These are phyloP conservation scores for Hysterium pulicare DNA, from an alignment of 2,329 filamentous ascomycete genomes.

Conservation along the genomic window DNA sequence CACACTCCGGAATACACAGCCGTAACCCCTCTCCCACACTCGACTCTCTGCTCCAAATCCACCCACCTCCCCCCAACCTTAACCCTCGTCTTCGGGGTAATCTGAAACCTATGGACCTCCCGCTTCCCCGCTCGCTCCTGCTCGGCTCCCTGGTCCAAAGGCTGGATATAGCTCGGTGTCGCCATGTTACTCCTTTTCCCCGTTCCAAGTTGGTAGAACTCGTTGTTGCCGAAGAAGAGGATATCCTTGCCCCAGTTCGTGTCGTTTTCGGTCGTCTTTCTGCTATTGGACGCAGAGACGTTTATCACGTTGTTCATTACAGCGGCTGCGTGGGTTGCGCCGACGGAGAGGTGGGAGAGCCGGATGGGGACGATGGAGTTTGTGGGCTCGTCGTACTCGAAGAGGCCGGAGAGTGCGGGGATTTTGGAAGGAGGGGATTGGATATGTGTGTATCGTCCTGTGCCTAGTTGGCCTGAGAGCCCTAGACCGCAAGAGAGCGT, in stretches of 20 bases:
- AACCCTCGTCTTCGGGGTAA: conserved; percentile 72
- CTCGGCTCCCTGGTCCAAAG: conserved; percentile 65
- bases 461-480: conserved; percentile 78
- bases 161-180: conserved; percentile 73
- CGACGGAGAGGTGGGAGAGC: conserved; percentile 68
- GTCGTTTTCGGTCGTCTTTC: conserved; percentile 55
- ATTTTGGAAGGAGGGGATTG: conserved; percentile 76
- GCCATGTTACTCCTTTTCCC: conserved; percentile 80
- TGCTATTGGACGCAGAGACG: conserved; percentile 49
- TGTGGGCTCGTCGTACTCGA: conserved; percentile 77
- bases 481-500: conserved; percentile 86
- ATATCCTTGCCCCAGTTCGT: conserved; percentile 87
- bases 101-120: conserved; percentile 72
- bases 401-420: conserved; percentile 76
- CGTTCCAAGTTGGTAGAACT: conserved; percentile 88
- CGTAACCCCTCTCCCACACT: conserved; percentile 79
- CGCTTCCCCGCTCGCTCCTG: conserved; percentile 35
- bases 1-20: conserved; percentile 72
- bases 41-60: conserved; percentile 78
- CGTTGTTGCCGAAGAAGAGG: conserved; percentile 92
- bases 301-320: conserved; percentile 78
- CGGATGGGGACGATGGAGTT: conserved; percentile 73
- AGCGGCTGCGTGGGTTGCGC: conserved; percentile 75
- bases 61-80: conserved; percentile 67
- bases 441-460: conserved; percentile 83